Percentiles rank a stretch among this genome's conserved stretches.
These are phyloP conservation scores for Fragaria vesca DNA, from an alignment of 306 rosid genomes.

Conservation along the genomic window DNA sequence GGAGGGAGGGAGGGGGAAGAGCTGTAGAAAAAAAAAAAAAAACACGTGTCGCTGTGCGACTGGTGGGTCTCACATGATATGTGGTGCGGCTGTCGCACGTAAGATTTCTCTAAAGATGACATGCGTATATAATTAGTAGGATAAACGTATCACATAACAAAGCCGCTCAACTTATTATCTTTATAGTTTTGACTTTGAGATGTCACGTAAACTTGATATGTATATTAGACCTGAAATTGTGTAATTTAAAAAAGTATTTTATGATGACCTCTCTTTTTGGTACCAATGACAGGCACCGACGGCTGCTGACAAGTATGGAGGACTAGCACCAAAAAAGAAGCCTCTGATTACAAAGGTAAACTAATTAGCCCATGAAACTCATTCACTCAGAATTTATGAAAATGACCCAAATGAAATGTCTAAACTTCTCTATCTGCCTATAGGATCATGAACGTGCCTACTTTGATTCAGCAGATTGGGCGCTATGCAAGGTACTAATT, in stretches of 20 bases:
- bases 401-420: not conserved
- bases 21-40: too few relatives aligned
- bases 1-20: too few relatives aligned
- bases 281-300: conserved; percentile 36
- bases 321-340: conserved; percentile 82
- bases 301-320: conserved; percentile 68
- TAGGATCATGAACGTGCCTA: conserved; percentile 89
- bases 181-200: too few relatives aligned
- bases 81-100: too few relatives aligned
- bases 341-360: conserved; percentile 87
- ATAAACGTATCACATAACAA: not conserved
- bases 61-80: too few relatives aligned
- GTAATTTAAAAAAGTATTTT: not conserved
- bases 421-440: not conserved
- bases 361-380: not conserved
- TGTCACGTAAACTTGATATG: too few relatives aligned
- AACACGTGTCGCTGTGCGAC: too few relatives aligned
- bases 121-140: too few relatives aligned
- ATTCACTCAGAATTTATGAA: not conserved
- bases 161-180: too few relatives aligned
- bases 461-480: conserved; percentile 99
- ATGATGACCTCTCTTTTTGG: not conserved
- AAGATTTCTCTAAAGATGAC: too few relatives aligned
- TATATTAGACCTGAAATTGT: not conserved
- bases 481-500: conserved; percentile 76